Percentiles rank a stretch among this genome's conserved stretches.
These are phyloP conservation scores for Beauveria caledonica DNA, from an alignment of 2,329 filamentous ascomycete genomes.

Conservation along the genomic window DNA sequence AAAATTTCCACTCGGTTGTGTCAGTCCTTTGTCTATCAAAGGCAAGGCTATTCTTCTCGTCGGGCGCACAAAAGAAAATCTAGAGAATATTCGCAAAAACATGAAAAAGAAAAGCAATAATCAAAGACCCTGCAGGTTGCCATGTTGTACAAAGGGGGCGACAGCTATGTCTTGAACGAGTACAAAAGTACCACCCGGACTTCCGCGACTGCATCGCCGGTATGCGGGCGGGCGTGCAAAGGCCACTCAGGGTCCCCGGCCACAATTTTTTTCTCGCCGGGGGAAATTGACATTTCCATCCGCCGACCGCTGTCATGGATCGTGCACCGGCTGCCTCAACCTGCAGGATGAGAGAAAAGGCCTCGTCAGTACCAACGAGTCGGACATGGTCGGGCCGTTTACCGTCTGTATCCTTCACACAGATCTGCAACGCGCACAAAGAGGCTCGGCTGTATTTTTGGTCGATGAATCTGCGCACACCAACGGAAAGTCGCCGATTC, in stretches of 20 bases:
- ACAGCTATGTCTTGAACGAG: slow-evolving; percentile 28
- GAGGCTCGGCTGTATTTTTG: slow-evolving; percentile 47
- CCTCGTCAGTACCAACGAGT: slow-evolving; percentile 45
- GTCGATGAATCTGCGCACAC: slow-evolving; percentile 45
- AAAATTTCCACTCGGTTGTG: slow-evolving; percentile 29
- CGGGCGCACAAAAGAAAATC: slow-evolving; percentile 35
- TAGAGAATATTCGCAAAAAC: too few relatives aligned
- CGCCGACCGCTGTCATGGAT: slow-evolving; percentile 49
- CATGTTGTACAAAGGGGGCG: slow-evolving; percentile 43
- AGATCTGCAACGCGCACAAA: slow-evolving; percentile 52
- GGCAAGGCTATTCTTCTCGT: slow-evolving; percentile 44
- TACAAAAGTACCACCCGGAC: slow-evolving; percentile 32
- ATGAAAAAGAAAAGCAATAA: too few relatives aligned
- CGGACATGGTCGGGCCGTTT: slow-evolving; percentile 43
- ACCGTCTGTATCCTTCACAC: slow-evolving; percentile 45
- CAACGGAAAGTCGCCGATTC: slow-evolving; percentile 29
- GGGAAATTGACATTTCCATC: slow-evolving; percentile 52
- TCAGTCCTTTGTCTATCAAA: slow-evolving; percentile 34
- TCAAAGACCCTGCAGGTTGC: slow-evolving; percentile 34
- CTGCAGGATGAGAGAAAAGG: slow-evolving; percentile 33
- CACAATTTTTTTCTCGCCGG: slow-evolving; percentile 41
- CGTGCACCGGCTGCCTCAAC: slow-evolving; percentile 38
- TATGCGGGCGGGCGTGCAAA: slow-evolving; percentile 51
- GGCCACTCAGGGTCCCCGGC: slow-evolving; percentile 37
- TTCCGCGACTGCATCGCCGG: slow-evolving; percentile 48